Evolutionary conservation across 805 yeast species (phyloP), one percentile per base, ranked within the genome.

Genomic region (Kuraishia cidri): DNA sequence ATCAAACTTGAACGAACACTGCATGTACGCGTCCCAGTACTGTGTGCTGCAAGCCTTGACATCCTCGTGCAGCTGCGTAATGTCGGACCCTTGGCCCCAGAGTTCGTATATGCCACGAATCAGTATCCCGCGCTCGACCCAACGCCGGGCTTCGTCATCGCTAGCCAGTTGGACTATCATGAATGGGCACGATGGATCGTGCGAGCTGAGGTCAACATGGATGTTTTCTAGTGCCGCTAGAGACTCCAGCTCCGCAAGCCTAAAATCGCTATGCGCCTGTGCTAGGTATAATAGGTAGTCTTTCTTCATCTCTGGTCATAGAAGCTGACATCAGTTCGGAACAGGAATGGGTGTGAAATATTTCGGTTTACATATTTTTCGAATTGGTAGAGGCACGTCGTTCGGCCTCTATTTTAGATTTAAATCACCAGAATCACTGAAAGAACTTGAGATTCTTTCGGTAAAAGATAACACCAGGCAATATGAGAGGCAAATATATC

Each of bases 171-270:
- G 66, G 1, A 88, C 80, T 3, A 74, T 58, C 38, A 88, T 48
- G 47, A 86, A 88, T 3, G 97, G 97, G 8, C 59, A 65, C 3
- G 60, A 55, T 27, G 69, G 77, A 35, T 63, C 62, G 49, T 85
- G 85, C 5, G 50, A 47, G 11, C 73, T 54, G 31, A 86, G 58
- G 49, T 85, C 88, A 6, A 82, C 60, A 9, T 56, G 33, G 3
- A 92, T 58, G 12, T 58, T 57, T 41, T 71, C 58, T 33, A 82
- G 54, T 22, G 73, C 76, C 0, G 97, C 97, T 29, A 92, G 57
- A 0, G 97, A 79, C 44, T 81, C 86, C 23, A 92, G 58, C 56
- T 90, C 98, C 0, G 95, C 84, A 24, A 58, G 57, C 31, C 97
- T 66, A 56, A 90, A 90, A 37, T 72, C 68, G 32, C 79, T 75